Percentiles rank a stretch among this genome's conserved stretches.
Evolutionary conservation across 495 filamentous ascomycete genomes (phyloP).

Genomic region (Trichoderma orchidacearum): DNA sequence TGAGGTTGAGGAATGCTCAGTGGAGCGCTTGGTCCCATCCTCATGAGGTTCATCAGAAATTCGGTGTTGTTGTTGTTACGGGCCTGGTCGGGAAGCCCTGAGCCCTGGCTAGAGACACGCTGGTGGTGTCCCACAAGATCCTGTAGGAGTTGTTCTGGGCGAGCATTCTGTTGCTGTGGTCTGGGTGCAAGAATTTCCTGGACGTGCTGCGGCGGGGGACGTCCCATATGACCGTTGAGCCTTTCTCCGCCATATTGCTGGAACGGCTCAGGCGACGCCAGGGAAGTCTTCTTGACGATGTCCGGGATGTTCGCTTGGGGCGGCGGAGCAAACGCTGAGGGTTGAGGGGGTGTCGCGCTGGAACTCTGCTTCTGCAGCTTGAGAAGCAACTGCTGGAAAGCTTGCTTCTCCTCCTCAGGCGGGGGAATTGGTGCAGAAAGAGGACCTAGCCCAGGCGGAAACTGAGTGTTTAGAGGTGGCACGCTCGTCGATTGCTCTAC

Average conservation of each 20-base stretch:
- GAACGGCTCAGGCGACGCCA: conserved; percentile 26
- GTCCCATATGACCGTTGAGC: conserved; percentile 16
- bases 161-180: conserved; percentile 24
- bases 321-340: conserved; percentile 17
- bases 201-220: conserved; percentile 11
- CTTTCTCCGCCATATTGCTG: conserved; percentile 28
- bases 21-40: conserved; percentile 27
- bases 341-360: conserved; percentile 8
- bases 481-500: not conserved
- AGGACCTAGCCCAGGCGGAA: not conserved
- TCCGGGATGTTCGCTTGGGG: conserved; percentile 8
- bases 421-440: conserved; percentile 15
- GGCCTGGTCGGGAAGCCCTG: conserved; percentile 21
- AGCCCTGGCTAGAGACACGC: conserved; percentile 21
- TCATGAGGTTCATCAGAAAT: conserved; percentile 43
- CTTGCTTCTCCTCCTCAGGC: conserved; percentile 68
- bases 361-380: conserved; percentile 48
- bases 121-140: conserved; percentile 39
- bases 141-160: conserved; percentile 39
- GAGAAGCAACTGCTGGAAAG: conserved; percentile 75
- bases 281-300: conserved; percentile 11
- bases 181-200: conserved; percentile 32
- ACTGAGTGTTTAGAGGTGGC: conserved; percentile 4
- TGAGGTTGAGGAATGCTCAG: conserved; percentile 20
- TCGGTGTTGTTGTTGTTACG: conserved; percentile 35